Base-by-base conservation (phyloP, 495 filamentous ascomycete genomes). In the Aspergillus hancockii region DNA sequence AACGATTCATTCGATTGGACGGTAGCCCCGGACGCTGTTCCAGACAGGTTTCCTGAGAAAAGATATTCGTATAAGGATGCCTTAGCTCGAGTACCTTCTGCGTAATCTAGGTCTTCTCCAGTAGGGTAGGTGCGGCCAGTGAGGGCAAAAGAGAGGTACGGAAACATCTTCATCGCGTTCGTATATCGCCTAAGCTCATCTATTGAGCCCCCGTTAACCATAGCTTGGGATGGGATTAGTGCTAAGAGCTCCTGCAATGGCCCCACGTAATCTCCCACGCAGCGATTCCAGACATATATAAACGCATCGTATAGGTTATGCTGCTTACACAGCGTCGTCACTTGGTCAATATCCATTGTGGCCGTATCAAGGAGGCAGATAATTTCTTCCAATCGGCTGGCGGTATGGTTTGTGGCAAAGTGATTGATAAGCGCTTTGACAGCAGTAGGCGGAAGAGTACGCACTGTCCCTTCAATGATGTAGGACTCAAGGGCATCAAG, bases 271-370 rank as follows among this genome's bases (percentile, higher is more conserved):
- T 98, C 94, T 62, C 76, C 77, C 25, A 98, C 73, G 34, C 90
- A 92, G 70, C 90, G 88, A 53, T 94, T 97, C 93, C 94, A 98
- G 57, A 98, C 90, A 71, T 98, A 98, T 51, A 97, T 90, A 63
- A 96, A 85, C 12, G 95, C 94, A 76, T 98, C 95, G 65, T 96
- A 98, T 7, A 98, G 85, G 53, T 88, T 83, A 64, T 97, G 85
- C 61, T 91, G 86, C 65, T 92, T 94, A 80, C 95, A 98, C 4
- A 98, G 82, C 16, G 83, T 85, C 0, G 92, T 96, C 49, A 93
- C 85, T 69, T 97, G 92, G 65, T 98, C 92, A 66, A 98, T 88
- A 64, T 98, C 94, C 73, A 98, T 88, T 4, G 91, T 97, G 9
- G 83, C 76, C 0, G 94, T 93, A 64, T 96, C 90, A 73, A 98